Conservation (phyloP, 192 early-diverging fungal genomes). For the Backusella morwellensis region DNA sequence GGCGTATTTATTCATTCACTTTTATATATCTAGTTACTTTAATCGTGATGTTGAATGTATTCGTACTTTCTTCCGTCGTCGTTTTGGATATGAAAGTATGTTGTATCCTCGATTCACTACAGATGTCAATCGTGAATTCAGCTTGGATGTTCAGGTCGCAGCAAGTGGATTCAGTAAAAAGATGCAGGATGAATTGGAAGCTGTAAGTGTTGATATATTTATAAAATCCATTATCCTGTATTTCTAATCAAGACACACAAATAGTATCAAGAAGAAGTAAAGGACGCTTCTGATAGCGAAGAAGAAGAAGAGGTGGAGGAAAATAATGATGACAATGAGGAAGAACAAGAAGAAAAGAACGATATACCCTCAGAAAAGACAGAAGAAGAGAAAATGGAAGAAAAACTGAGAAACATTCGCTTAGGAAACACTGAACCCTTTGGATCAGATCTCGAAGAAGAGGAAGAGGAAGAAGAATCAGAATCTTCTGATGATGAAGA, state of each 20-base stretch:
- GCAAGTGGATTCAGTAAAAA: conserved; percentile 96
- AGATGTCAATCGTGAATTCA: conserved; percentile 82
- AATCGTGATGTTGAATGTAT: conserved; percentile 99
- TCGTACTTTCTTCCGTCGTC: conserved; percentile 84
- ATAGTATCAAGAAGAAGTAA: conserved; percentile 30
- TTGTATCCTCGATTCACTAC: conserved; percentile 89
- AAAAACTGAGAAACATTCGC: conserved; percentile 22
- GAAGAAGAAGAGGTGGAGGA: conserved; percentile 36
- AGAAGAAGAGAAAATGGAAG: conserved; percentile 26
- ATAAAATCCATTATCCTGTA: not conserved
- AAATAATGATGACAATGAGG: conserved; percentile 26
- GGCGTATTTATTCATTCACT: not conserved
- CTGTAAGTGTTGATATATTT: conserved; percentile 41
- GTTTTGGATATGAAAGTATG: conserved; percentile 89
- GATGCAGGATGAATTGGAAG: conserved; percentile 86
- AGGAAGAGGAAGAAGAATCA: not conserved
- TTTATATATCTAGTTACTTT: conserved; percentile 67
- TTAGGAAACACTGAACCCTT: conserved; percentile 20
- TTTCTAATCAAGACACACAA: not conserved
- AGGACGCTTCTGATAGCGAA: conserved; percentile 25
- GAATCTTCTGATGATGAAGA: not conserved
- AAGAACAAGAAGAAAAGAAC: not conserved
- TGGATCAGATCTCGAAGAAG: conserved; percentile 17
- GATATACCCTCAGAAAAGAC: conserved; percentile 17
- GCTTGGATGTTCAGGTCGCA: conserved; percentile 92